phyloP scores from a whole-genome alignment of 345 rosid genomes.

The Linum tenue region DNA sequence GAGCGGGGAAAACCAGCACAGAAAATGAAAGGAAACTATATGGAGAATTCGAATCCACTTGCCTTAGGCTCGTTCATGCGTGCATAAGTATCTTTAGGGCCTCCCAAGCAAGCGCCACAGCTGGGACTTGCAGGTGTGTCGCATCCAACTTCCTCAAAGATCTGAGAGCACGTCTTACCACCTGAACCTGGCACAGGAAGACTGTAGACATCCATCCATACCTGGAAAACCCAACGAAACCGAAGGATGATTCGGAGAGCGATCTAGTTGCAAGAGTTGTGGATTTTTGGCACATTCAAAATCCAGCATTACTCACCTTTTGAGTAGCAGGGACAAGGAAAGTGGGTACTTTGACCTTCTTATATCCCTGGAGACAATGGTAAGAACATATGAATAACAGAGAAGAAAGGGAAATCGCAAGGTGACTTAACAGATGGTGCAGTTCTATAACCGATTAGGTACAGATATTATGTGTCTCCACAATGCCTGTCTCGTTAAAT shows the following conservation, averaged over 20 bases:
- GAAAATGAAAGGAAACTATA: neutral
- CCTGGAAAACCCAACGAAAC: conserved; percentile 30
- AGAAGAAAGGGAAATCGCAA: neutral
- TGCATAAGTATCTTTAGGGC: conserved; percentile 91
- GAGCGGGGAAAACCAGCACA: neutral
- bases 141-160: conserved; percentile 98
- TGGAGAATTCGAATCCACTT: conserved; percentile 14
- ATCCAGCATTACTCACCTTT: conserved; percentile 37
- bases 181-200: conserved; percentile 92
- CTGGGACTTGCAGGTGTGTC: conserved; percentile 94
- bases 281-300: neutral
- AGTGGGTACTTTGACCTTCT: conserved; percentile 86
- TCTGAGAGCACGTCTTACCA: conserved; percentile 93
- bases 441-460: too few species aligned
- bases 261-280: neutral
- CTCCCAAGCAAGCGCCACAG: conserved; percentile 98
- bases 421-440: too few species aligned
- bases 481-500: too few species aligned
- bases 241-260: neutral
- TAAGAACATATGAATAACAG: conserved; percentile 2
- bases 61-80: conserved; percentile 83
- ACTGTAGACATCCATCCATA: conserved; percentile 81
- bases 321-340: conserved; percentile 97
- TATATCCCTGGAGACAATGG: conserved; percentile 46
- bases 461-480: too few species aligned